Conservation (phyloP, 108 stramenopile species). For the Skeletonema grethae region DNA sequence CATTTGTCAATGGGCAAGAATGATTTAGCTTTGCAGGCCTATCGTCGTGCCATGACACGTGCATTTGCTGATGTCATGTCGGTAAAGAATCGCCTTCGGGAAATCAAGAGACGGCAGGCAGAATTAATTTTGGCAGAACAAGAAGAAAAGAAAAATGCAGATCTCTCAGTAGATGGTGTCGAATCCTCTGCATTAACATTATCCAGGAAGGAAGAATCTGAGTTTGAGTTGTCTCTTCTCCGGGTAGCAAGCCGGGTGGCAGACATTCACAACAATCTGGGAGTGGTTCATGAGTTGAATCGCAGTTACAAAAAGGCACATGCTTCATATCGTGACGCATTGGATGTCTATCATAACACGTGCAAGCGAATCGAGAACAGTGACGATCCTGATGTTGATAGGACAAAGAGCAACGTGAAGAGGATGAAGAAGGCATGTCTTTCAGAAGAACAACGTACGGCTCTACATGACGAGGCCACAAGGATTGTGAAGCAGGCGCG, state of each 20-base stretch:
- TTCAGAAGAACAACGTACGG: slow-evolving; percentile 29
- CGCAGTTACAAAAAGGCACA: slow-evolving; percentile 30
- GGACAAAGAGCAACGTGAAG: slow-evolving; percentile 29
- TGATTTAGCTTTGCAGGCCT: slow-evolving; percentile 27
- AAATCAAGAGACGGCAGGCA: slow-evolving; percentile 18
- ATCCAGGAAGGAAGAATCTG: slow-evolving; percentile 27
- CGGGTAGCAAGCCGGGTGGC: slow-evolving; percentile 42
- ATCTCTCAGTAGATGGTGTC: neutral
- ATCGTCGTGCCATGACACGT: slow-evolving; percentile 38
- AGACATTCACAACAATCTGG: slow-evolving; percentile 47
- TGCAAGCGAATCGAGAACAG: slow-evolving; percentile 34
- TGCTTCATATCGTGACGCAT: slow-evolving; percentile 33
- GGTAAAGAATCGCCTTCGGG: slow-evolving; percentile 25
- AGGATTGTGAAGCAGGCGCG: slow-evolving; percentile 17
- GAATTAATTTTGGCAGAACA: slow-evolving; percentile 15
- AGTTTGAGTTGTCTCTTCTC: slow-evolving; percentile 36
- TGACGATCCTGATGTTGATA: slow-evolving; percentile 36
- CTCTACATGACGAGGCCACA: slow-evolving; percentile 21
- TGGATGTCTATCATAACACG: slow-evolving; percentile 46
- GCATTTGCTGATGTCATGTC: slow-evolving; percentile 39
- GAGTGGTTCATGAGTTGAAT: slow-evolving; percentile 43
- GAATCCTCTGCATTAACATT: slow-evolving; percentile 5
- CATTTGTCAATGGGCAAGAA: slow-evolving; percentile 41
- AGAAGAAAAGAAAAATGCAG: neutral
- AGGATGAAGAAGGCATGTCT: slow-evolving; percentile 31